These are phyloP conservation scores for Psophocarpus tetragonolobus DNA, from an alignment of 306 rosid species.

Conservation along the genomic window DNA sequence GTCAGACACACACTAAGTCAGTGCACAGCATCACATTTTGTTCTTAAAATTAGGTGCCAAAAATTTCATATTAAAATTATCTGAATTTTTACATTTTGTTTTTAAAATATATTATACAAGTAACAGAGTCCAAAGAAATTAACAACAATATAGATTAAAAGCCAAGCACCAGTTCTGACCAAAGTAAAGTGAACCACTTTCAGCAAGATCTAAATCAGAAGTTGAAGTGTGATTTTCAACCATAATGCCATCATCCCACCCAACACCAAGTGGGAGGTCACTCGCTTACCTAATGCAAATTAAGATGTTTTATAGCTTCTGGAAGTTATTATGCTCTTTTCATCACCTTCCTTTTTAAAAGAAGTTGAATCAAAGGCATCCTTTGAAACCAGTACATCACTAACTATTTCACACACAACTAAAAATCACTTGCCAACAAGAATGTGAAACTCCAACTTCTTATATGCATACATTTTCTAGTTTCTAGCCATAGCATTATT, in stretches of 20 bases:
- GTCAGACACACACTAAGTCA: too few relatives aligned
- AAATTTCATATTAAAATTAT: too few relatives aligned
- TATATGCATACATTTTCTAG: background rate
- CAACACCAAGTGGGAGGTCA: background rate
- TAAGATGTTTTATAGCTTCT: background rate
- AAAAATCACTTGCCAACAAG: background rate
- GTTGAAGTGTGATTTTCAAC: constrained; percentile 13
- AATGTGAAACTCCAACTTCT: background rate
- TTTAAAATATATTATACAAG: too few relatives aligned
- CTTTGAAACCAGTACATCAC: background rate
- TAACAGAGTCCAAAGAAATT: too few relatives aligned
- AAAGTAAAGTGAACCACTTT: background rate
- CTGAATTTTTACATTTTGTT: too few relatives aligned
- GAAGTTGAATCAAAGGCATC: background rate
- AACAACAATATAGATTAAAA: background rate
- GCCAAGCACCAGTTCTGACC: background rate
- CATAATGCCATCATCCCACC: constrained; percentile 6
- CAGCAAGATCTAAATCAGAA: constrained; percentile 23
- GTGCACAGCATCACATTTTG: too few relatives aligned
- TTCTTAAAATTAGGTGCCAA: too few relatives aligned
- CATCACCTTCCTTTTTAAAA: constrained; percentile 1
- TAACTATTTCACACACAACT: background rate
- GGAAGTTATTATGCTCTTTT: constrained; percentile 13
- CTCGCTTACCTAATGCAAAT: constrained; percentile 24
- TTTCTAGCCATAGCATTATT: background rate